A percentile compares a stretch with the other conserved stretches of the same genome.
phyloP scores from a whole-genome alignment of 1,284 basidiomycete species.

The Pseudozyma sp. region DNA sequence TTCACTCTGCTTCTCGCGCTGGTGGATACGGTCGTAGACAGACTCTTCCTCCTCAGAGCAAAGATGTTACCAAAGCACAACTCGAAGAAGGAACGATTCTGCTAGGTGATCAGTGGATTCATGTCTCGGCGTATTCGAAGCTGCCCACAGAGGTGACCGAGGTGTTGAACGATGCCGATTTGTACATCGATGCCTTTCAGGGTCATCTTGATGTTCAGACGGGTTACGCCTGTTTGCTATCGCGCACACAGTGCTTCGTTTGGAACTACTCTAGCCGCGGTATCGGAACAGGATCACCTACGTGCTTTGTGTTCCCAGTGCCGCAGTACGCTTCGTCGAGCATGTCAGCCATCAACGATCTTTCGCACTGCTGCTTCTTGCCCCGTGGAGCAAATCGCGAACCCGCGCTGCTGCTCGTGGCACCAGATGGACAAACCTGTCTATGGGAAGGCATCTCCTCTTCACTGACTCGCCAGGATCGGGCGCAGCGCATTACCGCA shows the following conservation, averaged over 20 bases:
- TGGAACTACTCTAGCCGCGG: constrained; percentile 62
- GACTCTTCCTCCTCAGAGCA: neutral
- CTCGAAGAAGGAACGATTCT: constrained; percentile 53
- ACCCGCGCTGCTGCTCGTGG: constrained; percentile 56
- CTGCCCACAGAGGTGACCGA: constrained; percentile 51
- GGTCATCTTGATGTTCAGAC: constrained; percentile 54
- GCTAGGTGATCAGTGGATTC: constrained; percentile 46
- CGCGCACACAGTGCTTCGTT: constrained; percentile 53
- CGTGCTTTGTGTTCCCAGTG: constrained; percentile 55
- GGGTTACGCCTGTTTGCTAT: constrained; percentile 57
- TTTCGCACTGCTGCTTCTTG: constrained; percentile 43
- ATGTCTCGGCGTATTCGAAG: constrained; percentile 49
- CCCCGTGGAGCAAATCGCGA: constrained; percentile 40
- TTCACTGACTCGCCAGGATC: constrained; percentile 41
- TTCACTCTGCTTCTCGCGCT: constrained; percentile 18
- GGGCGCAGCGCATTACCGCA: constrained; percentile 32
- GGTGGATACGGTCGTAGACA: constrained; percentile 4
- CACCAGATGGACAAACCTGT: constrained; percentile 45
- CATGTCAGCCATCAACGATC: constrained; percentile 36
- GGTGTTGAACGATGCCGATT: constrained; percentile 35
- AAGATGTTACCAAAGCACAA: constrained; percentile 25
- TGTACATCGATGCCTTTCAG: constrained; percentile 53
- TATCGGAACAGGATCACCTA: constrained; percentile 41
- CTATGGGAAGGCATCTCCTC: constrained; percentile 59
- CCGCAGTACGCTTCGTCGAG: constrained; percentile 38